Evolutionary conservation across 306 rosid species (phyloP), one percentile per base, ranked within the genome.

Genomic region (Echinosophora koreensis): DNA sequence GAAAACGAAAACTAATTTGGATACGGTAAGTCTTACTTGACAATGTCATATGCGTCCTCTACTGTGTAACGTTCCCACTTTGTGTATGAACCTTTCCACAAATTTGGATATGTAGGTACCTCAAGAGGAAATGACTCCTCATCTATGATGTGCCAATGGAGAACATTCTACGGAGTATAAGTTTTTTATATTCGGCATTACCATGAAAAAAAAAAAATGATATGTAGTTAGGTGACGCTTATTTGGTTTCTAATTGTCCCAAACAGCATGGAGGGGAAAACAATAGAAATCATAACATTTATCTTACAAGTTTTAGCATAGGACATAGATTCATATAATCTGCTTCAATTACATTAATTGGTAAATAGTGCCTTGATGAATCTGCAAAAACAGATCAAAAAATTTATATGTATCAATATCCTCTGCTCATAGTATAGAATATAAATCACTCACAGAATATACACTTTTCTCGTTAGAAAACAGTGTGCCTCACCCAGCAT

Each of bases 71-170:
- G 97, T 88, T 92, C 99, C 90, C 88, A 90, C 80, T 91, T 85
- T 51, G 99, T 81, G 66, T 95, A 95, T 67, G 99, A 79, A 75
- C 99, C 99, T 84, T 89, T 84, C 99, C 99, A 95, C 81, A 95
- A 84, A 10, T 92, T 91, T 67, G 97, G 99, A 83, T 89, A 89
- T 12, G 93, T 42, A 72, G 99, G 99, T 79, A 87, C 69, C 92
- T 95, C 99, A 2, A 95, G 83, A 60, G 99, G 97, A 89, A 95
- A 95, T 22, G 99, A 88, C 78, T 95, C 57, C 80, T 84, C 91
- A 28, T 95, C 99, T 86, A 95, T 88, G 83, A 91, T 83, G 88
- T 95, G 98, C 99, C 99, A 95, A 77, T 95, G 99, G 32, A 95
- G 91, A 69, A 95, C 98, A 88, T 95, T 95, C 99, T 95, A 80